Evolutionary conservation across 2,329 filamentous ascomycete genomes (phyloP), one percentile per base, ranked within the genome.

Genomic region (Hypocreales sp.): DNA sequence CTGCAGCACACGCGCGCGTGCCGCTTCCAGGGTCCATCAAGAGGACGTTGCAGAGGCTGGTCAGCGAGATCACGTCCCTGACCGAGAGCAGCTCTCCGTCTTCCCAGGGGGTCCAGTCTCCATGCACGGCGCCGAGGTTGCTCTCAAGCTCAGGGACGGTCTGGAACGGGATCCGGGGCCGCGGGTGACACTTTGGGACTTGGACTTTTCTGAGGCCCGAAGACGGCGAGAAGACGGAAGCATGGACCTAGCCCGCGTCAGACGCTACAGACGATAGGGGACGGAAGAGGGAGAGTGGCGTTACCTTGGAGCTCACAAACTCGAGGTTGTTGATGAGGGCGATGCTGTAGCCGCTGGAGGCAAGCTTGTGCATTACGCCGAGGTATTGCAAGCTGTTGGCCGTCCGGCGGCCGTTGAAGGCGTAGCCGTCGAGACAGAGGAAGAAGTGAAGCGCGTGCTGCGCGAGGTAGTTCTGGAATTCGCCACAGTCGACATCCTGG

Each of bases 401-500:
- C 40, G 72, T 56, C 5, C 47, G 42, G 17, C 31, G 17, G 22
- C 26, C 26, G n/a, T 33, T 18, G 34, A 25, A 49, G 40, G 12
- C 31, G n/a, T 34, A 31, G 5, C 73, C 76, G 43, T 81, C 72
- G 36, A 79, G 73, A 28, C 66, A 69, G 55, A 84, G 65, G 28
- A 82, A 50, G 37, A 83, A 80, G 41, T 79, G 73, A 4, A 72
- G 54, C 0, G 68, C 62, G 15, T 62, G 59, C 2, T 45, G 41
- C 3, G 52, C 36, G 2, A 79, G 50, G 39, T 80, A 79, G 1
- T 58, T 39, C 5, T 46, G 33, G 38, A 80, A 83, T 0, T 51
- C 52, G 1, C 45, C 26, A 22, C 62, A 61, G 9, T 56, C 45
- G 10, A 65, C 40, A 1, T 60, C 61, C n/a, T 29, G n/a, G n/a